Evolutionary conservation across 2,329 filamentous ascomycete genomes (phyloP), one percentile per base, ranked within the genome.

Genomic region (Hypoxylon sp.): DNA sequence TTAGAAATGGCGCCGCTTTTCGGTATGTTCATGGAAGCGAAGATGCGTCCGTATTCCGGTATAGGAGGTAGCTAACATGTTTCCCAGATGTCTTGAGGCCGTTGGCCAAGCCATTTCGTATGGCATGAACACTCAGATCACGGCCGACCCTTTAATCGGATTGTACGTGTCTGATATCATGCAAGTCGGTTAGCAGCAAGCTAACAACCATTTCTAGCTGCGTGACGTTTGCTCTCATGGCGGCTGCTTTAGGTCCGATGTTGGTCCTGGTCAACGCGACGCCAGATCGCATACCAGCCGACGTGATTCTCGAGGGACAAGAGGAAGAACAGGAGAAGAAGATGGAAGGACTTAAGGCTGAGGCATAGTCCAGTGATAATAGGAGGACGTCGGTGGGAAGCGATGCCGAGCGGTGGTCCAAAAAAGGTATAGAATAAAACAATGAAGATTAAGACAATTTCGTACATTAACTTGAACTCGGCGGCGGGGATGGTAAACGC

Each of bases 1-100:
- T 77, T n/a, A 74, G 75, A 1, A 77, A 77, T 46, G 75, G 75
- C 4, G 75, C 75, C 26, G 74, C 74, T 29, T 77, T 77, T 55
- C 68, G 74, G 38, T 60, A 57, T 46, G 43, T 24, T 5, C 3
- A 23, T 20, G 21, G 29, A 41, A 6, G 5, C 13, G n/a, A 26
- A 3, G 4, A n/a, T 18, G 31, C 8, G n/a, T 10, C n/a, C 20
- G 3, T 5, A 15, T 20, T 11, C 10, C 18, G 20, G 10, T 42
- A 35, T 10, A 2, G 21, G 3, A 5, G 9, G 10, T 33, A 23
- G 31, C 46, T 59, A 46, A 60, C 27, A 21, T 20, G 18, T 13
- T 3, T 24, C 13, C 33, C 46, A 60, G 60, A 35, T 77, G 74
- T 31, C 69, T 77, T 4, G 75, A 77, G 64, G 74, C 75, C 4